Evolutionary conservation across 768 basidiomycete species (phyloP).

Genomic region (Porphyrellus cyaneotinctus): DNA sequence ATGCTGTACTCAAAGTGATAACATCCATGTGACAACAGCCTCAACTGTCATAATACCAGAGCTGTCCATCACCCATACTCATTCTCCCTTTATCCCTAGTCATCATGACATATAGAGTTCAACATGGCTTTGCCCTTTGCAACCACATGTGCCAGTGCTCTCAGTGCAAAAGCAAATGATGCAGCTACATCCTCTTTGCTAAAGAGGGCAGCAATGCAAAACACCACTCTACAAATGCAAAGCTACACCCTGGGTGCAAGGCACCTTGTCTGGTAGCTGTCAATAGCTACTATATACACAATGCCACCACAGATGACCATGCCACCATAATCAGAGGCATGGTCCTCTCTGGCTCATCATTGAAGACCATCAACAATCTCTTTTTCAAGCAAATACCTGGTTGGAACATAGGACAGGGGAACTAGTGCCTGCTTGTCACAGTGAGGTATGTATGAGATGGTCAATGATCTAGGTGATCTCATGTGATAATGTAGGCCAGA

Average conservation of each 20-base stretch:
- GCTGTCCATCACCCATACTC: too few relatives aligned
- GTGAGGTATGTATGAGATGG: not conserved
- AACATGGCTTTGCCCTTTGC: not conserved
- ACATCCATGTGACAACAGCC: too few relatives aligned
- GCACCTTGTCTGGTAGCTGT: not conserved
- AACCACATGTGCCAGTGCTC: not conserved
- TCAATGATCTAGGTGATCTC: too few relatives aligned
- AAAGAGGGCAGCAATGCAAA: not conserved
- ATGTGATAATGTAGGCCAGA: not conserved
- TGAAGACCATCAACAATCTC: not conserved
- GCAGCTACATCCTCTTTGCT: not conserved
- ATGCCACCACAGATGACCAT: not conserved
- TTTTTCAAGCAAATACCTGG: not conserved
- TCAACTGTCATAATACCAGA: too few relatives aligned
- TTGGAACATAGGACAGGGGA: not conserved
- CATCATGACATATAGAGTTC: not conserved
- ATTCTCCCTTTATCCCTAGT: not conserved
- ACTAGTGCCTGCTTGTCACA: not conserved
- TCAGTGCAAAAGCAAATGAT: not conserved
- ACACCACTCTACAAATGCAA: not conserved
- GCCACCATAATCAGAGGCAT: not conserved
- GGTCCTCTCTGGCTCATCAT: not conserved
- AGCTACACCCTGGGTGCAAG: not conserved
- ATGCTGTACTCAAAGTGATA: too few relatives aligned
- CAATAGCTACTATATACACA: not conserved